phyloP scores from a whole-genome alignment of 2,329 filamentous ascomycete species.

The Penicillium sp. region DNA sequence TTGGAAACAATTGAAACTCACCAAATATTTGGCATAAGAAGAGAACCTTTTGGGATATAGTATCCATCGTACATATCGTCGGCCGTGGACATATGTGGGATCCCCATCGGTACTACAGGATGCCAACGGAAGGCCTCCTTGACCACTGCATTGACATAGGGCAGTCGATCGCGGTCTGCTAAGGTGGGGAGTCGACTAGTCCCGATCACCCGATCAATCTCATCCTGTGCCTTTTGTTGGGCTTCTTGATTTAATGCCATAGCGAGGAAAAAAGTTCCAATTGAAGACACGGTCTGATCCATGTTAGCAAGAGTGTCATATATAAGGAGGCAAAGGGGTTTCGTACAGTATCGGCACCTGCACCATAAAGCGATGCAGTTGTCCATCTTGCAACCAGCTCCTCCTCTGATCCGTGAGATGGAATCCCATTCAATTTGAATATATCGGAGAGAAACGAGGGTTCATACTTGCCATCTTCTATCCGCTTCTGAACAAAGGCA shows the following conservation, averaged over 20 bases:
- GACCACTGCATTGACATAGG: slow-evolving; percentile 34
- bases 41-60: slow-evolving; percentile 36
- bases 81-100: slow-evolving; percentile 26
- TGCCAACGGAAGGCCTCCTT: slow-evolving; percentile 37
- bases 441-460: slow-evolving; percentile 43
- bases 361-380: slow-evolving; percentile 44
- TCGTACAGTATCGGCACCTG: slow-evolving; percentile 43
- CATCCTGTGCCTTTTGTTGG: slow-evolving; percentile 49
- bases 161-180: slow-evolving; percentile 35
- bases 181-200: background rate
- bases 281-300: slow-evolving; percentile 40
- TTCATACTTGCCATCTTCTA: slow-evolving; percentile 30
- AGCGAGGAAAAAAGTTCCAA: slow-evolving; percentile 47
- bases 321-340: background rate
- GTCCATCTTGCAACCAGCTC: slow-evolving; percentile 32
- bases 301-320: background rate
- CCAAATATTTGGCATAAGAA: slow-evolving; percentile 40
- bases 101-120: slow-evolving; percentile 27
- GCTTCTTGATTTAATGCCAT: slow-evolving; percentile 53
- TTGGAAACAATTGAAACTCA: slow-evolving; percentile 10
- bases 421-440: background rate
- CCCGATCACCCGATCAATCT: slow-evolving; percentile 31
- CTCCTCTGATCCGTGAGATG: slow-evolving; percentile 26
- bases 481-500: slow-evolving; percentile 44
- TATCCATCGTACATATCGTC: slow-evolving; percentile 28